These are phyloP conservation scores for Claviceps fusiformis DNA, from an alignment of 2,329 filamentous ascomycete species.

Conservation along the genomic window DNA sequence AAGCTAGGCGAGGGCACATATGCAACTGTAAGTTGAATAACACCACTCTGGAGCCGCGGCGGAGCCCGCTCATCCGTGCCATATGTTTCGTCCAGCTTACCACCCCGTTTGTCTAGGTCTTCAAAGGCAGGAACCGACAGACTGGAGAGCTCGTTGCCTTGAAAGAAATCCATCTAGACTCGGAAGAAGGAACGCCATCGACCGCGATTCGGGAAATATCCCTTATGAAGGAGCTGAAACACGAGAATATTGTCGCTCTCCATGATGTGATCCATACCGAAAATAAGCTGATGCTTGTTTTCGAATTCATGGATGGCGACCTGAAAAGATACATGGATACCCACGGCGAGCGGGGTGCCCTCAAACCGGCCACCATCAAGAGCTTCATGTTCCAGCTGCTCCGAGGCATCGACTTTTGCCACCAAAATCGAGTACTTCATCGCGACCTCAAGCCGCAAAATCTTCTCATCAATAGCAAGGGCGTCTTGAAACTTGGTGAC, in stretches of 20 bases:
- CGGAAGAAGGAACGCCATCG: conserved; percentile 91
- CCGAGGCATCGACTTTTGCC: conserved; percentile 92
- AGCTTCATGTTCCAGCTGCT: conserved; percentile 98
- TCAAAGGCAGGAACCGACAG: conserved; percentile 95
- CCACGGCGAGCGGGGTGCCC: conserved; percentile 72
- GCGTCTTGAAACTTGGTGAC: conserved; percentile 81
- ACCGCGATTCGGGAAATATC: conserved; percentile 98
- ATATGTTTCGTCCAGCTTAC: conserved; percentile 7
- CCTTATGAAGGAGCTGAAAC: conserved; percentile 98
- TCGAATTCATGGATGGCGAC: conserved; percentile 98
- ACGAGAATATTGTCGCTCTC: conserved; percentile 93
- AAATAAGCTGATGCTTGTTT: conserved; percentile 99
- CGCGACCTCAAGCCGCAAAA: conserved; percentile 95
- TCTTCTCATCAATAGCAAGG: conserved; percentile 84
- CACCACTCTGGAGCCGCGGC: background rate
- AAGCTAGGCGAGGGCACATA: conserved; percentile 98
- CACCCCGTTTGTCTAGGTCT: conserved; percentile 48
- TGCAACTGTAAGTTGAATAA: conserved; percentile 54
- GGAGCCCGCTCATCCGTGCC: background rate
- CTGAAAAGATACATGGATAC: conserved; percentile 98
- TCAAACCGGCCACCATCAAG: conserved; percentile 87
- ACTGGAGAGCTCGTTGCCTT: conserved; percentile 92
- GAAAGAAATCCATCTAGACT: conserved; percentile 98
- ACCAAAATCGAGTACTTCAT: conserved; percentile 91
- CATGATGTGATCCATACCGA: conserved; percentile 99